Percentiles rank a stretch among this genome's conserved stretches.
These are phyloP conservation scores for Pichia paraexigua DNA, from an alignment of 805 yeast genomes.

Conservation along the genomic window DNA sequence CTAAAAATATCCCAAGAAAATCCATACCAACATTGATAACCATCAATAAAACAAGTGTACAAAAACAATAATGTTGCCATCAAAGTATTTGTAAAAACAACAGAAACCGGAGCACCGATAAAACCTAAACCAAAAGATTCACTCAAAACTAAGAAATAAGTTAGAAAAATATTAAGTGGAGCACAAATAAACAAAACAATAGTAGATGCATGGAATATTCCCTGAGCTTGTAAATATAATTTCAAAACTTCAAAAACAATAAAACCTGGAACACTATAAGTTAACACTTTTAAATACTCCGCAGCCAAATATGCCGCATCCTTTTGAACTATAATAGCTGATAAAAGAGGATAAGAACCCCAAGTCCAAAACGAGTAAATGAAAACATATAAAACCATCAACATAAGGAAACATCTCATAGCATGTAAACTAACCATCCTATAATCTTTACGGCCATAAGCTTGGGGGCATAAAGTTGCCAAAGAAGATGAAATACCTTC, in stretches of 20 bases:
- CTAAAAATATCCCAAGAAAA: slow-evolving; percentile 33
- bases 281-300: slow-evolving; percentile 36
- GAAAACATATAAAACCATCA: slow-evolving; percentile 32
- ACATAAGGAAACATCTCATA: slow-evolving; percentile 42
- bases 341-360: slow-evolving; percentile 27
- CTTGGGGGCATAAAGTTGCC: slow-evolving; percentile 54
- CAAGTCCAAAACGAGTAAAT: slow-evolving; percentile 35
- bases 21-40: slow-evolving; percentile 47
- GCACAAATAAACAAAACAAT: slow-evolving; percentile 46
- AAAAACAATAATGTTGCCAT: slow-evolving; percentile 41
- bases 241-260: slow-evolving; percentile 49
- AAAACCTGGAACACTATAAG: slow-evolving; percentile 51
- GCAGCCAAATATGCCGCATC: slow-evolving; percentile 42
- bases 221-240: slow-evolving; percentile 51
- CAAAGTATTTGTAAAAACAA: slow-evolving; percentile 47
- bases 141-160: slow-evolving; percentile 39
- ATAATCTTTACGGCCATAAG: slow-evolving; percentile 47
- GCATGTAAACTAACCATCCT: slow-evolving; percentile 42
- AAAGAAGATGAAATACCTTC: slow-evolving; percentile 52
- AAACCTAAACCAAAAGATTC: slow-evolving; percentile 41
- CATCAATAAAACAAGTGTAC: slow-evolving; percentile 36
- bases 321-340: slow-evolving; percentile 37
- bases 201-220: slow-evolving; percentile 49
- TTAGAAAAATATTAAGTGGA: slow-evolving; percentile 43
- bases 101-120: slow-evolving; percentile 53